Base-by-base conservation (phyloP, 371 early-diverging fungal genomes). In the Mucor circinelloides region DNA sequence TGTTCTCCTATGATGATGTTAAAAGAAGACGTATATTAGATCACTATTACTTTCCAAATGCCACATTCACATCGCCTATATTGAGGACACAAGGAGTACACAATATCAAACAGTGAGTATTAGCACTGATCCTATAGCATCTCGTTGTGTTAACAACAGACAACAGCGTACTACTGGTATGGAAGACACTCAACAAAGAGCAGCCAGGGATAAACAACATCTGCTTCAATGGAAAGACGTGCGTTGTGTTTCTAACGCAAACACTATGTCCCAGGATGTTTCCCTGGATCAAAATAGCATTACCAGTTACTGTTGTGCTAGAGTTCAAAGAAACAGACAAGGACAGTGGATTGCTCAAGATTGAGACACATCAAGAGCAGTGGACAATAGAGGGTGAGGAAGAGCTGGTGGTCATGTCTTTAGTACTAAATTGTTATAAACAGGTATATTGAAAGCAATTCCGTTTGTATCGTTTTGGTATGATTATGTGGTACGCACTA, bases 391-490 rank as follows among this genome's bases (percentile, higher is more conserved):
- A 83, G 64, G 86, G 76, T 73, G 13, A 36, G 36, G 13, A 64
- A 44, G n/a, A n/a, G 19, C 0, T n/a, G 19, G 15, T 8, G 13
- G 7, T 42, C 13, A 38, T 58, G 8, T 57, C 15, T n/a, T 46
- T 19, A 19, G 36, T n/a, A 60, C 30, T 63, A 28, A 13, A 15
- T 62, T 31, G 1, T 56, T 40, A 17, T 25, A 48, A 19, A 28
- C 59, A 82, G 82, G 87, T 28, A 73, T 87, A 57, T 73, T 89
- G 12, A 78, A 84, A 57, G 78, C 86, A 31, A 72, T 87, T 57
- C 89, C 89, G 13, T 64, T 85, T 27, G 56, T 87, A 19, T 80
- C 79, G 6, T 83, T 77, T 74, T 89, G 89, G 89, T 87, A 89
- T 68, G 86, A 89, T 63, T 77, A 80, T 56, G 77, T 89, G 19